These are phyloP conservation scores for Hygrophoropsis aurantiaca DNA, from an alignment of 768 basidiomycete species.

Conservation along the genomic window DNA sequence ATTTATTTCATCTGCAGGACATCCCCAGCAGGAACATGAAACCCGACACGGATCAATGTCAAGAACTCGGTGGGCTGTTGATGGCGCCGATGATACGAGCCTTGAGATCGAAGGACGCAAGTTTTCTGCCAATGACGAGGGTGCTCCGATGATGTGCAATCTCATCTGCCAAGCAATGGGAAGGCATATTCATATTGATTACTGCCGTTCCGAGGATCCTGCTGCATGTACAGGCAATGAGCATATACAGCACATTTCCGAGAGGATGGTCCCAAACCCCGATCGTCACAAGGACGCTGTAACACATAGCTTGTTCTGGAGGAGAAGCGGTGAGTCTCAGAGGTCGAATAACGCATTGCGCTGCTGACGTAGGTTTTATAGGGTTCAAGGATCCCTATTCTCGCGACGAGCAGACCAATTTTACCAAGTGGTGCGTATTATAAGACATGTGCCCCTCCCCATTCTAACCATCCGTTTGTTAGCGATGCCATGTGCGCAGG, in stretches of 20 bases:
- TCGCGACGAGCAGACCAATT: conserved; percentile 53
- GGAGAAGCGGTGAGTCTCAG: conserved; percentile 47
- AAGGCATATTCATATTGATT: conserved; percentile 56
- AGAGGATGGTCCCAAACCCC: conserved; percentile 46
- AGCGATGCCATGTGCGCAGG: conserved; percentile 56
- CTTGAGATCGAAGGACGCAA: conserved; percentile 56
- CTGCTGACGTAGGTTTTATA: conserved; percentile 13
- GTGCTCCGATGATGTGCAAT: conserved; percentile 65
- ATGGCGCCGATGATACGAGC: conserved; percentile 47
- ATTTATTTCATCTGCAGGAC: conserved; percentile 35
- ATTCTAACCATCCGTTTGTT: background rate
- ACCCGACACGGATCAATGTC: conserved; percentile 68
- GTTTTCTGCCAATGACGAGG: conserved; percentile 53
- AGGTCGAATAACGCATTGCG: too few relatives aligned
- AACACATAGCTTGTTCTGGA: conserved; percentile 56
- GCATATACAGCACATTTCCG: conserved; percentile 47
- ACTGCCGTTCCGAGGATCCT: conserved; percentile 43
- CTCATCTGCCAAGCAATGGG: conserved; percentile 55
- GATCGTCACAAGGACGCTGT: conserved; percentile 51
- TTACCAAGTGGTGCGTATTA: conserved; percentile 49
- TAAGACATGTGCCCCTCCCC: background rate
- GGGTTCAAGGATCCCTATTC: conserved; percentile 68
- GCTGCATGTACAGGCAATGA: conserved; percentile 37
- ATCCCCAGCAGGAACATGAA: conserved; percentile 60
- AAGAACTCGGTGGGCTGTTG: conserved; percentile 53